Conservation (phyloP, 1,284 basidiomycete genomes). For the Boletus austroedulis region DNA sequence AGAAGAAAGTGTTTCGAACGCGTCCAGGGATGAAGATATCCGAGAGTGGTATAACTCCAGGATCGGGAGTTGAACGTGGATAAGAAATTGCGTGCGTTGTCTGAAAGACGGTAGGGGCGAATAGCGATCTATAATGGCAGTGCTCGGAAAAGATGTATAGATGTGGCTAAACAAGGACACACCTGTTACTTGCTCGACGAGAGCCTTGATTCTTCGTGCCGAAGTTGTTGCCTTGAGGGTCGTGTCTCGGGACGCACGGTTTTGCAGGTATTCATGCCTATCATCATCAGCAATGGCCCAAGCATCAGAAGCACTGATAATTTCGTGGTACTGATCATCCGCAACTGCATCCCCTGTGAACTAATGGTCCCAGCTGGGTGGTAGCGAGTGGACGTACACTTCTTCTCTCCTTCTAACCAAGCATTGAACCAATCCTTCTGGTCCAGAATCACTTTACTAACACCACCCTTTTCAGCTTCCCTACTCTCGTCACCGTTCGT, state of each 20-base stretch:
- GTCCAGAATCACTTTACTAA: slow-evolving; percentile 79
- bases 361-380: neutral
- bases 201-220: slow-evolving; percentile 74
- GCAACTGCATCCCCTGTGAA: slow-evolving; percentile 50
- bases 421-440: slow-evolving; percentile 85
- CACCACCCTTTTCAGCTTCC: slow-evolving; percentile 63
- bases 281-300: slow-evolving; percentile 84
- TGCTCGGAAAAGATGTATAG: neutral
- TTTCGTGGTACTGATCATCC: slow-evolving; percentile 76
- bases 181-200: slow-evolving; percentile 89
- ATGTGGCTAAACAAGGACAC: slow-evolving; percentile 18
- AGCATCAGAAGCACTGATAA: slow-evolving; percentile 78
- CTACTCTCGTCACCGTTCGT: slow-evolving; percentile 25
- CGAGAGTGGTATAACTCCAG: slow-evolving; percentile 75
- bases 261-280: slow-evolving; percentile 48
- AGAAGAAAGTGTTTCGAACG: slow-evolving; percentile 88
- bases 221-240: slow-evolving; percentile 72
- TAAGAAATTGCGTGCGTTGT: slow-evolving; percentile 82
- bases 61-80: slow-evolving; percentile 82
- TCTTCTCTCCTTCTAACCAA: slow-evolving; percentile 86
- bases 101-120: slow-evolving; percentile 75
- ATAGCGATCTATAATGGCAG: slow-evolving; percentile 69
- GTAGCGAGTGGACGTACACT: slow-evolving; percentile 58
- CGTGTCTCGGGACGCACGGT: slow-evolving; percentile 8
- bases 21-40: slow-evolving; percentile 83